phyloP scores from a whole-genome alignment of 345 rosid species.

The Boechera divaricarpa region DNA sequence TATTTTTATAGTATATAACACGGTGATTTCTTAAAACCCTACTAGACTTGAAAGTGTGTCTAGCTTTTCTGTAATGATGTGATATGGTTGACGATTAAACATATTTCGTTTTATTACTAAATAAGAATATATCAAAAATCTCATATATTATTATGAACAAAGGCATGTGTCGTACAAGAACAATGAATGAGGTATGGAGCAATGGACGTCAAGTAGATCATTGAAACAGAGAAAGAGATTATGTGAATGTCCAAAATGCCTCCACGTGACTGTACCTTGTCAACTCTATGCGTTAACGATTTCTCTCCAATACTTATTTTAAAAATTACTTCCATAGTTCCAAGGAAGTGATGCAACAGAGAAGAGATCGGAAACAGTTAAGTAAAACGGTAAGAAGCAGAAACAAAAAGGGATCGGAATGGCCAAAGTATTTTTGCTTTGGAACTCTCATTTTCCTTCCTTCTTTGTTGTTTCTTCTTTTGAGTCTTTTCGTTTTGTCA shows the following conservation, averaged over 20 bases:
- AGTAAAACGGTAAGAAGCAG: constrained; percentile 40
- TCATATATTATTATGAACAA: constrained; percentile 32
- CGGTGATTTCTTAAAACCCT: background rate
- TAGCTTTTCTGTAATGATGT: constrained; percentile 4
- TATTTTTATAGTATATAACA: background rate
- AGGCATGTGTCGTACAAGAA: constrained; percentile 23
- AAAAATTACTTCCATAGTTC: constrained; percentile 20
- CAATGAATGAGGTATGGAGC: constrained; percentile 46
- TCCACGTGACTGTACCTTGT: constrained; percentile 43
- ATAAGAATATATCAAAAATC: constrained; percentile 18
- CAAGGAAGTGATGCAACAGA: constrained; percentile 33
- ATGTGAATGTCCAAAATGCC: constrained; percentile 32
- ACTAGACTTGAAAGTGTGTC: background rate
- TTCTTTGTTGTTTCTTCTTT: constrained; percentile 24
- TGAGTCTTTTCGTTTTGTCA: constrained; percentile 35
- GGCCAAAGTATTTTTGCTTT: constrained; percentile 36
- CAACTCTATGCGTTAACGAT: constrained; percentile 35
- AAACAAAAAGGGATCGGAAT: constrained; percentile 36
- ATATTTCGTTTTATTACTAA: background rate
- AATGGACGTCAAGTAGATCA: constrained; percentile 33
- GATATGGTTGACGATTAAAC: constrained; percentile 4
- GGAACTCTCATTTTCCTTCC: constrained; percentile 40
- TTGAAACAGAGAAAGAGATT: constrained; percentile 22
- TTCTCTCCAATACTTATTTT: constrained; percentile 2
- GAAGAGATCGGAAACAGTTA: constrained; percentile 38